Base-by-base conservation (phyloP, 768 basidiomycete species). In the Symmetrospora coprosmae region DNA sequence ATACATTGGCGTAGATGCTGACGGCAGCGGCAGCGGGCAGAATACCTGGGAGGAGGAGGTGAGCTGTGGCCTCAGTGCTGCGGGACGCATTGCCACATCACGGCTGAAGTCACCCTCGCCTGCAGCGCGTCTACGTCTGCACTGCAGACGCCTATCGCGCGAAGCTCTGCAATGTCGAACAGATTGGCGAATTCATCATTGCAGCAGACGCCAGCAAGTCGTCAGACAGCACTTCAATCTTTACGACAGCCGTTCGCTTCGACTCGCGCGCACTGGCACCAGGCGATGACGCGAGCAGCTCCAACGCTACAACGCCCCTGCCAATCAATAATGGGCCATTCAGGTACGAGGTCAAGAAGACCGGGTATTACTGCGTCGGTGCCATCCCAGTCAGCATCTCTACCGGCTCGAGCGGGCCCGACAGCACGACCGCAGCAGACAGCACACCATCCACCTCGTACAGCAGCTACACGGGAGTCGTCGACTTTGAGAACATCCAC, bases 301-400 rank as follows among this genome's bases (percentile, higher is more conserved):
- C 50, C 31, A n/a, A n/a, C n/a, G 37, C 6, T 17, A 53, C n/a
- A 9, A 19, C 40, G 2, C 38, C 59, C 14, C 11, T 23, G 11
- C 33, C 16, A 37, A 21, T 38, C 31, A 50, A 49, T 37, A 9
- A 19, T 0, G 77, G 78, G 28, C 83, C 89, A 1, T 87, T 92
- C 66, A 82, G 82, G 48, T 96, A 97, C 71, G 72, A 77, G 23
- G 87, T 97, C 23, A 75, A 76, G 27, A 85, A 84, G 72, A 90
- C 87, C 1, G 94, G 92, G 1, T 96, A 94, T 71, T 97, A 94
- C 71, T 97, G 92, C 71, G 83, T 92, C 64, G 90, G 91, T 0
- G 35, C 87, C 48, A 80, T 99, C 25, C 94, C 94, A 35, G 81
- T 97, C 31, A 90, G 65, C 75, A 75, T 41, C 67, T 71, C 55